Conservation (phyloP, 306 rosid genomes). For the Purshia tridentata region DNA sequence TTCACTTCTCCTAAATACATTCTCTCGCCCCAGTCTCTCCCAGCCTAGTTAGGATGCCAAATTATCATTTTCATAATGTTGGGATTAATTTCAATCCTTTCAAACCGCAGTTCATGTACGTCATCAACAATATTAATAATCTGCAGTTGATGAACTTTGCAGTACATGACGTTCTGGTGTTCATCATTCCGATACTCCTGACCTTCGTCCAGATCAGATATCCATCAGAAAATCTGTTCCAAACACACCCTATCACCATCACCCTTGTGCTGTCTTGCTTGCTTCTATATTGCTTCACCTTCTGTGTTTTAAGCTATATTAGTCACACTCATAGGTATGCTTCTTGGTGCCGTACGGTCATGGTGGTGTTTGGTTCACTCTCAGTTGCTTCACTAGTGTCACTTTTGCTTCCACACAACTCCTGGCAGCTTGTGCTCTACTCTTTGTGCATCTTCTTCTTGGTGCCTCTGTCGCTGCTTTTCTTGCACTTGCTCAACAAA, state of each 20-base stretch:
- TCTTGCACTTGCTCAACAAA: too few species aligned
- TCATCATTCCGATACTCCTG: background rate
- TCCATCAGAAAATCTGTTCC: background rate
- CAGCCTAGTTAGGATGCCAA: too few species aligned
- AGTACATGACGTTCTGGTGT: background rate
- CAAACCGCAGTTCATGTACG: too few species aligned
- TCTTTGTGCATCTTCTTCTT: background rate
- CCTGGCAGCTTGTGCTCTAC: background rate
- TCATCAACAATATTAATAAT: too few species aligned
- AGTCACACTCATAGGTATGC: too few species aligned
- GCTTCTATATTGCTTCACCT: background rate
- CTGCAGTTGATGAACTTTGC: too few species aligned
- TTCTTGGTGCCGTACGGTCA: too few species aligned
- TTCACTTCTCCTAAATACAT: too few species aligned
- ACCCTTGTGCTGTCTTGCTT: background rate
- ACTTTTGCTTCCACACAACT: background rate
- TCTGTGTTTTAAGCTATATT: background rate
- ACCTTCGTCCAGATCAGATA: background rate
- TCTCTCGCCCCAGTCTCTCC: too few species aligned
- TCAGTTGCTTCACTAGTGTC: background rate
- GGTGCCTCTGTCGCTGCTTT: too few species aligned
- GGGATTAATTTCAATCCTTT: too few species aligned
- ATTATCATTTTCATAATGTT: too few species aligned
- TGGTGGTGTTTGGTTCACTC: background rate
- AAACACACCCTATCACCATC: background rate